Base-by-base conservation (phyloP, 2,329 filamentous ascomycete species). In the Sphaerostilbella broomeana region DNA sequence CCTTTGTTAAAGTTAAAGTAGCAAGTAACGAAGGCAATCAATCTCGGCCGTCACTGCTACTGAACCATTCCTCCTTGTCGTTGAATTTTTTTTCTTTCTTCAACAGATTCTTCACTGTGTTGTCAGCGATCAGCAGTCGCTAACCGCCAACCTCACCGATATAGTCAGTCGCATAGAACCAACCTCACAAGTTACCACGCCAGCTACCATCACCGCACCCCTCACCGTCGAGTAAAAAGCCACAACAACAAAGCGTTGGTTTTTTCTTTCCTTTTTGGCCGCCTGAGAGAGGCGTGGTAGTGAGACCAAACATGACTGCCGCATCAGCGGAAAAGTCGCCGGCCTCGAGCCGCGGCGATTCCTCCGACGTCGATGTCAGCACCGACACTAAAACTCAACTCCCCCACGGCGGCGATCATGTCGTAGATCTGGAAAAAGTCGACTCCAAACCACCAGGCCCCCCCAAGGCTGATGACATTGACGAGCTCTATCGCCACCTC, bases 401-500 rank as follows among this genome's bases (percentile, higher is more conserved):
- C 22, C 32, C 32, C 6, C 40, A 31, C n/a, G 31, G 26, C 26
- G 25, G 17, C 22, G 36, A 37, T 17, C 29, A 40, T n/a, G 13
- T 25, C 4, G 13, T 33, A 5, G 39, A 38, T 12, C 34, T 44
- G 29, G 27, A 18, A 30, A 42, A 44, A 34, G 17, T 38, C 18
- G 39, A 44, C 21, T 38, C 42, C 34, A 44, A 44, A 25, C 20
- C 24, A 5, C 38, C 39, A 11, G 20, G 18, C 15, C 28, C 31
- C 9, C 26, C 41, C 11, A 50, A 52, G 30, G 52, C 57, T 10
- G 57, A 63, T 13, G 65, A 69, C 26, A 52, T 65, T 4, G 65
- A 70, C 24, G 73, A 79, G 52, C 64, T 75, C 4, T 79, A 77
- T 53, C 64, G 65, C 16, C 76, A 86, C 57, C 68, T 89, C 3